Evolutionary conservation across 1,284 basidiomycete genomes (phyloP).

Genomic region (Porogramme epimiltina): DNA sequence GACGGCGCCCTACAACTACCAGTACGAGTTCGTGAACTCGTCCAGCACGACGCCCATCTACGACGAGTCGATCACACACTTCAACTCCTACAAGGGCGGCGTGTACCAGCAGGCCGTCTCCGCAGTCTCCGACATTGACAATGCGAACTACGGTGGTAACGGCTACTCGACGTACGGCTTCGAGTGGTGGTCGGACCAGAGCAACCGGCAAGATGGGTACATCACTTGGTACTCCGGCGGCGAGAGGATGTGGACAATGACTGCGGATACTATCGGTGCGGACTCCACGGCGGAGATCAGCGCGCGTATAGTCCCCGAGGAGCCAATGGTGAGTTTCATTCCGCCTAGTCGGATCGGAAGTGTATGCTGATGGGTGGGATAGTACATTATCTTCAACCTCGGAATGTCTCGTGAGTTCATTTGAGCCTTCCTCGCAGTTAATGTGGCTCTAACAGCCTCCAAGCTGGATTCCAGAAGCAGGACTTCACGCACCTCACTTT

Average conservation of each 20-base stretch:
- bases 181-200: conserved; percentile 76
- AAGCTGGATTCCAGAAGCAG: conserved; percentile 64
- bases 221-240: conserved; percentile 74
- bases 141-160: conserved; percentile 53
- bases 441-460: not conserved
- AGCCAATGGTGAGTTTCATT: conserved; percentile 63
- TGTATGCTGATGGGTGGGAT: not conserved
- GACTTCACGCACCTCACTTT: conserved; percentile 70
- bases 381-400: conserved; percentile 79
- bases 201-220: conserved; percentile 62
- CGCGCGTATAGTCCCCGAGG: conserved; percentile 73
- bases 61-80: conserved; percentile 49
- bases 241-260: conserved; percentile 66
- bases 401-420: conserved; percentile 67
- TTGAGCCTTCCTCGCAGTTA: not conserved
- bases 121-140: conserved; percentile 58
- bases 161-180: conserved; percentile 64
- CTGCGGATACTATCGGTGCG: conserved; percentile 57
- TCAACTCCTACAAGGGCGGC: conserved; percentile 80
- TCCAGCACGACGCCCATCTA: conserved; percentile 55
- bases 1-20: conserved; percentile 77
- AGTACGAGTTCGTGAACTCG: conserved; percentile 62
- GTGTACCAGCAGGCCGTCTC: conserved; percentile 81
- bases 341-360: not conserved
- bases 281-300: conserved; percentile 57